Conservation (phyloP, 768 basidiomycete genomes). For the Rhodotorula paludigena region DNA sequence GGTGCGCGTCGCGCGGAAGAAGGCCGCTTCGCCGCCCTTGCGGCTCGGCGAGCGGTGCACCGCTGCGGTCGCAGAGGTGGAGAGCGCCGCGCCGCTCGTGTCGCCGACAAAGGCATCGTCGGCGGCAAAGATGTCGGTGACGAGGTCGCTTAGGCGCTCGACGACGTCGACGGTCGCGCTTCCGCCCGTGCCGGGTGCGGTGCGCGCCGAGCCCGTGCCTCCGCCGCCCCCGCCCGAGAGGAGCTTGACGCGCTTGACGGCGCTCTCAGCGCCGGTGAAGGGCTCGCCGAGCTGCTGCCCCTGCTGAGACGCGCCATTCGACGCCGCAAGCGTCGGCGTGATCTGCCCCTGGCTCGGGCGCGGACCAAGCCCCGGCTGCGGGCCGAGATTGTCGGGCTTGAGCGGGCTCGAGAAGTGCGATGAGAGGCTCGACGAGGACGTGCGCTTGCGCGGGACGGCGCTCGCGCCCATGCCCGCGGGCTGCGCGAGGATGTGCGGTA, state of each 20-base stretch:
- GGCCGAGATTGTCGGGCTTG: background rate
- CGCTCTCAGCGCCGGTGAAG: slow-evolving; percentile 8
- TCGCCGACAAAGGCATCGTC: slow-evolving; percentile 59
- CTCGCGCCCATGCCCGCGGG: background rate
- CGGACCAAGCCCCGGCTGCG: background rate
- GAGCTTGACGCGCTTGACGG: slow-evolving; percentile 33
- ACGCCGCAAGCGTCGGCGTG: background rate
- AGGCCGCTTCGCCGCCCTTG: slow-evolving; percentile 52
- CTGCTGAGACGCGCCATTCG: background rate
- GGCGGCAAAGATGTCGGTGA: slow-evolving; percentile 81
- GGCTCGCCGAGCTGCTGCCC: background rate
- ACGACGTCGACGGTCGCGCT: slow-evolving; percentile 4
- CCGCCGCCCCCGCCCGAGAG: background rate
- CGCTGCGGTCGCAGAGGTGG: no score
- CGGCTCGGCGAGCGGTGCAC: slow-evolving; percentile 44
- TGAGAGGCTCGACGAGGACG: background rate
- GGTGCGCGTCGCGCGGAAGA: slow-evolving; percentile 60
- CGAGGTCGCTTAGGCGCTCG: slow-evolving; percentile 55
- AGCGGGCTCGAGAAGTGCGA: slow-evolving; percentile 9
- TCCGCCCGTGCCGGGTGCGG: no score
- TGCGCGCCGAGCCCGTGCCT: no score
- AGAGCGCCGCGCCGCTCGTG: slow-evolving; percentile 46
- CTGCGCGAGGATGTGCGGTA: background rate
- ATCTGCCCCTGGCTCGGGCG: background rate
- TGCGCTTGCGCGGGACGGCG: background rate